A percentile compares a stretch with the other conserved stretches of the same genome.
These are phyloP conservation scores for Xylariaceae sp. DNA, from an alignment of 2,329 filamentous ascomycete species.

Conservation along the genomic window DNA sequence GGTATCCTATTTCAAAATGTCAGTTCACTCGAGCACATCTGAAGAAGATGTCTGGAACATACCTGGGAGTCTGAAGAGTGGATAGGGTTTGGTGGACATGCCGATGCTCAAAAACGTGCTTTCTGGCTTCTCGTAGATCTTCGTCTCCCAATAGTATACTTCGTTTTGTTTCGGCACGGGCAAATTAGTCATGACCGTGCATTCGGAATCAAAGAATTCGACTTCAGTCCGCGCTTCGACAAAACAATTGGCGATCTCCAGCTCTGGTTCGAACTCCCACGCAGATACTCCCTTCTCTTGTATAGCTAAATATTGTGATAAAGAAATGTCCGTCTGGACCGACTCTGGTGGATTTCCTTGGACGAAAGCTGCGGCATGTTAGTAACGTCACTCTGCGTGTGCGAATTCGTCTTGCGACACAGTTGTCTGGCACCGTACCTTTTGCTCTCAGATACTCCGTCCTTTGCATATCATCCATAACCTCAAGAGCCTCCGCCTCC, in stretches of 20 bases:
- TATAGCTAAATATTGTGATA: conserved; percentile 96
- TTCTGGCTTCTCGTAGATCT: conserved; percentile 97
- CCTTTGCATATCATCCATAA: conserved; percentile 89
- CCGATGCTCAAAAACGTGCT: conserved; percentile 82
- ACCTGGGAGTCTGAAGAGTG: conserved; percentile 91
- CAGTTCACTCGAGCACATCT: conserved; percentile 1
- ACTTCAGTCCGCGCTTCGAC: conserved; percentile 95
- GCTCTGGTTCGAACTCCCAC: conserved; percentile 98
- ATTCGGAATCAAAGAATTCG: conserved; percentile 97
- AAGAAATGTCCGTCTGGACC: conserved; percentile 89
- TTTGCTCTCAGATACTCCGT: conserved; percentile 92
- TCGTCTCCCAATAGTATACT: conserved; percentile 99
- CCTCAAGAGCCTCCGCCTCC: conserved; percentile 90
- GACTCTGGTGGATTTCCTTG: conserved; percentile 94
- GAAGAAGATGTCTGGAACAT: conserved; percentile 30
- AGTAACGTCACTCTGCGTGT: too few species aligned
- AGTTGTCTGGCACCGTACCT: conserved; percentile 50
- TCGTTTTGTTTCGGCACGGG: conserved; percentile 98
- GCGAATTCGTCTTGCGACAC: too few species aligned
- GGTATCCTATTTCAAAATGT: conserved; percentile 58
- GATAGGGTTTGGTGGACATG: conserved; percentile 95
- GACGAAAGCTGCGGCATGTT: conserved; percentile 66
- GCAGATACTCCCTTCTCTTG: conserved; percentile 99
- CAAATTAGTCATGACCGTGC: conserved; percentile 93
- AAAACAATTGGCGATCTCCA: conserved; percentile 98